Conservation (phyloP, 352 stramenopile genomes). For the Thraustochytrium sp. region DNA sequence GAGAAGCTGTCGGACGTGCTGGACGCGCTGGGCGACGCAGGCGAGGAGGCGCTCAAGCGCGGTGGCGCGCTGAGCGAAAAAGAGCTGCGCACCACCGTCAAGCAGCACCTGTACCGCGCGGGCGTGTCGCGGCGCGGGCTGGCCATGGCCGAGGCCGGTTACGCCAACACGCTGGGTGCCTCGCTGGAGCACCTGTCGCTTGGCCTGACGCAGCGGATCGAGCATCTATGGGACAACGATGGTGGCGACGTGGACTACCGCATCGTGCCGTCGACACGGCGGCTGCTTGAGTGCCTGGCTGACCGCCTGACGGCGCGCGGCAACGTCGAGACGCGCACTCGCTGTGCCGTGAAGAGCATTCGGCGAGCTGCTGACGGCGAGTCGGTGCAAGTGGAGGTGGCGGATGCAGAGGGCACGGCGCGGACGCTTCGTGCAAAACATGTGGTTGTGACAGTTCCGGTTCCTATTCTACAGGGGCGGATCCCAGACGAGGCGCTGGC, state of each 20-base stretch:
- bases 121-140: constrained; percentile 9
- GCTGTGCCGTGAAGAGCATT: background rate
- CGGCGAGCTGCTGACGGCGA: background rate
- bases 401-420: background rate
- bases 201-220: background rate
- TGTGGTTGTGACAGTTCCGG: constrained; percentile 1
- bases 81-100: background rate
- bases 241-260: constrained; percentile 21
- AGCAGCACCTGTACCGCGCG: background rate
- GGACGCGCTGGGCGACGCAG: background rate
- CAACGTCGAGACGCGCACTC: background rate
- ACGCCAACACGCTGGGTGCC: constrained; percentile 18
- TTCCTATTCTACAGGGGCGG: constrained; percentile 31
- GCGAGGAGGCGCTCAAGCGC: background rate
- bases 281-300: background rate
- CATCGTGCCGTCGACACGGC: constrained; percentile 5
- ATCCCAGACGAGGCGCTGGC: background rate
- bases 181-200: constrained; percentile 25
- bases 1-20: background rate
- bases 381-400: background rate
- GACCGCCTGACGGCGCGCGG: background rate
- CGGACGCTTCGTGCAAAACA: background rate
- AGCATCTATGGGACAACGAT: constrained; percentile 14
- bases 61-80: background rate
- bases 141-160: constrained; percentile 27